Percentiles rank a stretch among this genome's conserved stretches.
Conservation (phyloP, 164 flowering plant genomes). For the Vitis labrusca region DNA sequence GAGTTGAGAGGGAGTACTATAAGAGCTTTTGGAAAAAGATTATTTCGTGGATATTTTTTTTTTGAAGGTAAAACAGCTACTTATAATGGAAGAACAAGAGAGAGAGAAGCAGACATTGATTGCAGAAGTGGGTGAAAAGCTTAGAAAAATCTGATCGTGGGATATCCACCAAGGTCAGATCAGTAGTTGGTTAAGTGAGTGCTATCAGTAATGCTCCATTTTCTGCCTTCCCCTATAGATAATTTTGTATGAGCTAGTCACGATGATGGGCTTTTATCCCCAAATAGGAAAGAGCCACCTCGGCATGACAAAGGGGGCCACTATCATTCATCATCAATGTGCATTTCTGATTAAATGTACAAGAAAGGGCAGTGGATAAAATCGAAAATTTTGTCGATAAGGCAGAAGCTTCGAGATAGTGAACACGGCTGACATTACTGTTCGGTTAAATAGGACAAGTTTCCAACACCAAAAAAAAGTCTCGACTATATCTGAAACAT, state of each 20-base stretch:
- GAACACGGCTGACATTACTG: too few relatives aligned
- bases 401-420: too few relatives aligned
- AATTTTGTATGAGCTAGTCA: not conserved
- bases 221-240: not conserved
- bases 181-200: not conserved
- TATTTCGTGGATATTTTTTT: not conserved
- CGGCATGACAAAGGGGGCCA: too few relatives aligned
- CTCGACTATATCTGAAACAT: too few relatives aligned
- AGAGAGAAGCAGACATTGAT: not conserved
- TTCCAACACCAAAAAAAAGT: too few relatives aligned
- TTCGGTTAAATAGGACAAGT: too few relatives aligned
- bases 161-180: slow-evolving; percentile 11
- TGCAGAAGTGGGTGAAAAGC: not conserved
- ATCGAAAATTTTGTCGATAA: too few relatives aligned
- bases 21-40: not conserved
- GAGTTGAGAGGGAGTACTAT: not conserved
- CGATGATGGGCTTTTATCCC: not conserved
- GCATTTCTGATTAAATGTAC: too few relatives aligned
- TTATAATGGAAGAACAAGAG: not conserved
- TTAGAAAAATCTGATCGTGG: slow-evolving; percentile 6
- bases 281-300: not conserved
- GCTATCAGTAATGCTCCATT: not conserved
- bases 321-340: too few relatives aligned
- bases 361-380: too few relatives aligned
- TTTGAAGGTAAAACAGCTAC: not conserved